Base-by-base conservation (phyloP, 2,329 filamentous ascomycete genomes). In the Arthrobotrys megalospora region DNA sequence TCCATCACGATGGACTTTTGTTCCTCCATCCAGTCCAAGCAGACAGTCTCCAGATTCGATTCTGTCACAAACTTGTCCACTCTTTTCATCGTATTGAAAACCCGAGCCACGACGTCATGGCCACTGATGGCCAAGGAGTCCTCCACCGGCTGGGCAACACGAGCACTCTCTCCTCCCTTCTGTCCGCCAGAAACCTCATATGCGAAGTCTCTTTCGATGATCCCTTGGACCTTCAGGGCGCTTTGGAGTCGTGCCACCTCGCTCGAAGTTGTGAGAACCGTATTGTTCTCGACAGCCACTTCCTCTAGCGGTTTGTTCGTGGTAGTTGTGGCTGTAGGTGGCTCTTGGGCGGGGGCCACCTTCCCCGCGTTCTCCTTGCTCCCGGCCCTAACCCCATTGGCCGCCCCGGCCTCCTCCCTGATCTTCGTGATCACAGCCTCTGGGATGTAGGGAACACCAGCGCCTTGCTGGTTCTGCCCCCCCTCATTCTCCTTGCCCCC, bases 401-500 rank as follows among this genome's bases (percentile, higher is more conserved):
- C 21, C 21, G 19, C 3, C n/a, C n/a, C n/a, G n/a, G 21, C 19
- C 14, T 53, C 24, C 50, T 14, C 50, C 48, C 28, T 28, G 11
- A n/a, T n/a, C n/a, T n/a, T n/a, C n/a, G n/a, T n/a, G n/a, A n/a
- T n/a, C n/a, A n/a, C n/a, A n/a, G n/a, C n/a, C n/a, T n/a, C n/a
- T n/a, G n/a, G n/a, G n/a, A n/a, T n/a, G n/a, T n/a, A n/a, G n/a
- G n/a, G n/a, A n/a, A n/a, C n/a, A n/a, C n/a, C n/a, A n/a, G n/a
- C n/a, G n/a, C n/a, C n/a, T n/a, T n/a, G n/a, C n/a, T n/a, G n/a
- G n/a, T n/a, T n/a, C n/a, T n/a, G n/a, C n/a, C n/a, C n/a, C n/a
- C n/a, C n/a, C n/a, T n/a, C n/a, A n/a, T n/a, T n/a, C n/a, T 14
- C 50, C 48, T 53, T 28, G 11, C 48, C 48, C n/a, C 48, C 48